Evolutionary conservation across 352 stramenopile species (phyloP), one percentile per base, ranked within the genome.

Genomic region (Peronospora belbahrii): DNA sequence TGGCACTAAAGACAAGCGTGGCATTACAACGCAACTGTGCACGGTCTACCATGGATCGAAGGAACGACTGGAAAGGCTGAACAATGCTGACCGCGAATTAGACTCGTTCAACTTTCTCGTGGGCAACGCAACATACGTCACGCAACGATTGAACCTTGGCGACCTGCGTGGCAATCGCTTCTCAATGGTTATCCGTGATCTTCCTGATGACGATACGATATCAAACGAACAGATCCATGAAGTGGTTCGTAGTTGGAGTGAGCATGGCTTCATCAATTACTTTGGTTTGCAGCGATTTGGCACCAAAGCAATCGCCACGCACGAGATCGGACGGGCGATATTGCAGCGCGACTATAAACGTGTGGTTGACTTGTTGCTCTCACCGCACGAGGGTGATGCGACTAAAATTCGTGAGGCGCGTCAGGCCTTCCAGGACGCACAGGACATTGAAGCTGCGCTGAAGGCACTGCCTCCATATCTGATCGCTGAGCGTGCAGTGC

Each of bases 201-300:
- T 97, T 22, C 80, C 79, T 3, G 40, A 51, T 13, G 59, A 72
- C 10, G 35, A 56, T 3, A 48, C 68, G 6, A 67, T 97, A 7
- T 74, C 78, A 9, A 72, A 85, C 31, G 59, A 71, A 0, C 55
- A 81, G 11, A 62, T 94, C 38, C 58, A 86, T 31, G 50, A 51
- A n/a, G 79, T 78, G 0, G 74, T 95, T 25, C 49, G 65, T 8
- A 87, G 60, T 37, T 96, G 87, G 81, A 56, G 64, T 4, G n/a
- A 49, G 4, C 55, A 67, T 20, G 95, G 96, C 5, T 99, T 98
- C 64, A 94, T 98, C 55, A 99, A 99, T 58, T 98, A 98, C 73
- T 99, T 98, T 72, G 96, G 96, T 2, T 78, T 98, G 39, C 96
- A 99, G 72, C 78, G 93, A 58, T 99, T 97, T 65, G 95, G 76